Percentiles rank a stretch among this genome's conserved stretches.
phyloP scores from a whole-genome alignment of 2,329 filamentous ascomycete genomes.

The Sordariomycetes sp. region DNA sequence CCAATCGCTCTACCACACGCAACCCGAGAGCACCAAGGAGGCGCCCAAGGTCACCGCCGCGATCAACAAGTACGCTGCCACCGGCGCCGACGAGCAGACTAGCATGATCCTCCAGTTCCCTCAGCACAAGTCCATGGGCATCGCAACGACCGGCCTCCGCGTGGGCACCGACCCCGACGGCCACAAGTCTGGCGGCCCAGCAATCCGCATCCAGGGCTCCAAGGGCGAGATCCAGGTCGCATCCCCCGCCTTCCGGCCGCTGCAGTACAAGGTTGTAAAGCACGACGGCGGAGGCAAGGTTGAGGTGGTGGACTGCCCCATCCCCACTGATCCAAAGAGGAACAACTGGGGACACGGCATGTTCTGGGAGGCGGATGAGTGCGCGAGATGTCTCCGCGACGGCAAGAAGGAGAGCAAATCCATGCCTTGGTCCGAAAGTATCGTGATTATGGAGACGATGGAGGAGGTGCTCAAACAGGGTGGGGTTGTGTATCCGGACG shows the following conservation, averaged over 20 bases:
- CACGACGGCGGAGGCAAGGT: conserved; percentile 34
- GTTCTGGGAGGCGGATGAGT: conserved; percentile 84
- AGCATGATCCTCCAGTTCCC: conserved; percentile 72
- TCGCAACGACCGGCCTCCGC: conserved; percentile 60
- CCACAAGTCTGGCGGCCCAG: conserved; percentile 49
- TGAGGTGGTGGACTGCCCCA: conserved; percentile 43
- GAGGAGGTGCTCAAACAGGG: conserved; percentile 45
- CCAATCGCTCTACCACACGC: conserved; percentile 77
- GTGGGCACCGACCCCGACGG: conserved; percentile 53
- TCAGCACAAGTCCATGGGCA: conserved; percentile 55
- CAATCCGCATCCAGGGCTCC: conserved; percentile 72
- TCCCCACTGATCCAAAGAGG: conserved; percentile 38
- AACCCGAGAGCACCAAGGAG: conserved; percentile 58
- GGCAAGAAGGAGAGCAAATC: conserved; percentile 66
- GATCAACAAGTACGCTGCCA: conserved; percentile 58
- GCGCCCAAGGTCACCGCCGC: conserved; percentile 59
- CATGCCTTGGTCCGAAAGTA: conserved; percentile 65
- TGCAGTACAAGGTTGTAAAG: conserved; percentile 54
- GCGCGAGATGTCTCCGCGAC: conserved; percentile 64
- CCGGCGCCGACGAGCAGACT: conserved; percentile 71
- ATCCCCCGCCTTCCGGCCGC: conserved; percentile 62
- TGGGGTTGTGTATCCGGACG: conserved; percentile 41
- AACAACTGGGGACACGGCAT: conserved; percentile 62
- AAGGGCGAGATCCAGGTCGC: conserved; percentile 75
- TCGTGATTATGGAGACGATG: conserved; percentile 74